Evolutionary conservation across 768 basidiomycete genomes (phyloP).

Genomic region (Wakefieldia striispora): DNA sequence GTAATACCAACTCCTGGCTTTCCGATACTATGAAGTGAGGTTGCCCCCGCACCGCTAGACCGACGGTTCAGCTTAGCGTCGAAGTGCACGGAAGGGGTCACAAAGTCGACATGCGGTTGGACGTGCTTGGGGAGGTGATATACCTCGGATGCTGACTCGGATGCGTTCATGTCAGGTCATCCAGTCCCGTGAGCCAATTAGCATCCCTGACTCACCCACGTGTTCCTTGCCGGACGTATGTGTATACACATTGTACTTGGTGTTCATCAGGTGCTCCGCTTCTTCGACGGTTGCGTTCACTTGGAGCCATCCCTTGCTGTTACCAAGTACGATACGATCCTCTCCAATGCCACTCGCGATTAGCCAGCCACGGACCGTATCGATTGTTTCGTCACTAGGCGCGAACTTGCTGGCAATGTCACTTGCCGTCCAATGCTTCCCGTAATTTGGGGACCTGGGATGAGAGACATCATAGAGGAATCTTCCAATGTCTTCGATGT

Average conservation of each 20-base stretch:
- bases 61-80: conserved; percentile 19
- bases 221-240: conserved; percentile 28
- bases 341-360: conserved; percentile 21
- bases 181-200: not conserved
- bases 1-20: conserved; percentile 9
- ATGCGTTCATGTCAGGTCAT: not conserved
- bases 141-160: conserved; percentile 31
- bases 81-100: conserved; percentile 37
- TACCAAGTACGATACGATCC: conserved; percentile 15
- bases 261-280: conserved; percentile 32
- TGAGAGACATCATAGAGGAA: conserved; percentile 30
- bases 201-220: conserved; percentile 18
- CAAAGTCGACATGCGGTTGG: conserved; percentile 33
- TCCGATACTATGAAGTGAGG: conserved; percentile 15
- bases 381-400: conserved; percentile 22
- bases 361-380: conserved; percentile 29
- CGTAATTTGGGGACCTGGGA: conserved; percentile 34
- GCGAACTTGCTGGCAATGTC: conserved; percentile 28
- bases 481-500: conserved; percentile 25
- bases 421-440: conserved; percentile 32
- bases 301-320: conserved; percentile 26
- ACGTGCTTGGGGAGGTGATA: conserved; percentile 34
- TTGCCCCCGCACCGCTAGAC: conserved; percentile 1
- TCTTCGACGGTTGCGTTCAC: conserved; percentile 29
- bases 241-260: conserved; percentile 32